Conservation (phyloP, 2,329 filamentous ascomycete genomes). For the Tolypocladium album region DNA sequence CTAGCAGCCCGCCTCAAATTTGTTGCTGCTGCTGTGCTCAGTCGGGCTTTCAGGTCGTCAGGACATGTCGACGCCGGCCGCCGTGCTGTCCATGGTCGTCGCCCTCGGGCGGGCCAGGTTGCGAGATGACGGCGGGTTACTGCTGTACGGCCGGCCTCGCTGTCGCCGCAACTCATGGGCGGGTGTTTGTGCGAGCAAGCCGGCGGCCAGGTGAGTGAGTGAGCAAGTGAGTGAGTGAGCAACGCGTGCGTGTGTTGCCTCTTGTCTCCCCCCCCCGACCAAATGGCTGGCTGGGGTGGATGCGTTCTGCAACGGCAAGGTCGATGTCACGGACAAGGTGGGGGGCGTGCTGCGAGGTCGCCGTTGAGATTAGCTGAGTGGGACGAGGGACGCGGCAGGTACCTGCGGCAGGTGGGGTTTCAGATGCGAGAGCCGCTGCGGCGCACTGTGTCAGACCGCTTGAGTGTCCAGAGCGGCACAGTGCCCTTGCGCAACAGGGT, state of each 20-base stretch:
- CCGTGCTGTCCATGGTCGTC: neutral
- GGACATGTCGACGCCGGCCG: conserved; percentile 1
- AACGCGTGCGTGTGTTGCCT: neutral
- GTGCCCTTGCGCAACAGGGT: neutral
- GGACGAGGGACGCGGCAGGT: neutral
- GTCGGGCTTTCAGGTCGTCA: neutral
- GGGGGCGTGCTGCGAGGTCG: neutral
- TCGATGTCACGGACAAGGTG: neutral
- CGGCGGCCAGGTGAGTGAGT: neutral
- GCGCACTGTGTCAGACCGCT: neutral
- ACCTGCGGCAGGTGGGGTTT: neutral
- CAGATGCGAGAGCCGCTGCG: neutral
- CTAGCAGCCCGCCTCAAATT: neutral
- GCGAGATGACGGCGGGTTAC: neutral
- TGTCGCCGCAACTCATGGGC: neutral
- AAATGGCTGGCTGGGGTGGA: conserved; percentile 1
- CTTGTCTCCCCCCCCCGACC: neutral
- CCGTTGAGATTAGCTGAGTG: neutral
- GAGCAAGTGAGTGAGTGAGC: neutral
- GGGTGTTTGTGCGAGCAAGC: conserved; percentile 1
- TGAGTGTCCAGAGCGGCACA: neutral
- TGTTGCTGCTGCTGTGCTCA: neutral
- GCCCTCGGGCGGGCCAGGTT: neutral
- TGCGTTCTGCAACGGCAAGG: conserved; percentile 1
- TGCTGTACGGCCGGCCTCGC: neutral